Percentiles rank a stretch among this genome's conserved stretches.
These are phyloP conservation scores for Arthrocladium fulminans DNA, from an alignment of 2,329 filamentous ascomycete genomes.

Conservation along the genomic window DNA sequence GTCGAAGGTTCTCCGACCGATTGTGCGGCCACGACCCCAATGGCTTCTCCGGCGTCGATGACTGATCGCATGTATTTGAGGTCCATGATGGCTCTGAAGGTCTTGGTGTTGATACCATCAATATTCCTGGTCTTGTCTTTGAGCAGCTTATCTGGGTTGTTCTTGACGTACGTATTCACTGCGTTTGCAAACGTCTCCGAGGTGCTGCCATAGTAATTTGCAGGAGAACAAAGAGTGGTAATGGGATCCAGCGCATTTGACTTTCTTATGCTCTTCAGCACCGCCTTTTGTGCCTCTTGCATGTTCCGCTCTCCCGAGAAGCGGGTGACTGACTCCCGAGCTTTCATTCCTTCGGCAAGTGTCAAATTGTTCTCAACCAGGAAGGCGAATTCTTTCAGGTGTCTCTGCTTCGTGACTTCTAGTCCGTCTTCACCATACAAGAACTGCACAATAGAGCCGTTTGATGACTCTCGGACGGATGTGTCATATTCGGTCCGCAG, in stretches of 20 bases:
- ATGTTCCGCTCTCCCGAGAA: constrained; percentile 10
- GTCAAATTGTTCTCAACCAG: constrained; percentile 77
- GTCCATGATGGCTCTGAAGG: constrained; percentile 74
- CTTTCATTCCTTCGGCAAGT: constrained; percentile 65
- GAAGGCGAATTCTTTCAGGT: constrained; percentile 84
- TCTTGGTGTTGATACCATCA: constrained; percentile 53
- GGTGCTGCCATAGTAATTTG: constrained; percentile 70
- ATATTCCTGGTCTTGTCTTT: constrained; percentile 49
- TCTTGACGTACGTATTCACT: constrained; percentile 67
- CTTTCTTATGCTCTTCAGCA: constrained; percentile 54
- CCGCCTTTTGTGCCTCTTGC: constrained; percentile 39
- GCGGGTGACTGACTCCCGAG: constrained; percentile 38
- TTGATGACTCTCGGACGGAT: constrained; percentile 76
- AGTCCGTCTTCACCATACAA: constrained; percentile 93
- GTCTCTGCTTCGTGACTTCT: constrained; percentile 88
- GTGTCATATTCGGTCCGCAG: constrained; percentile 86
- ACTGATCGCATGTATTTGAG: constrained; percentile 89
- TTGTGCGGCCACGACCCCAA: constrained; percentile 93
- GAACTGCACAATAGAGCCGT: constrained; percentile 89
- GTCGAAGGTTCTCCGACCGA: constrained; percentile 96
- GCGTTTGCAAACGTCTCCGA: constrained; percentile 75
- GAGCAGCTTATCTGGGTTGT: constrained; percentile 56
- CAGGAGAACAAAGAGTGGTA: constrained; percentile 62
- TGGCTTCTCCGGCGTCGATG: constrained; percentile 89
- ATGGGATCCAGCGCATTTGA: constrained; percentile 63